Base-by-base conservation (phyloP, 2,329 filamentous ascomycete species). In the Mycosphaerella sp. region DNA sequence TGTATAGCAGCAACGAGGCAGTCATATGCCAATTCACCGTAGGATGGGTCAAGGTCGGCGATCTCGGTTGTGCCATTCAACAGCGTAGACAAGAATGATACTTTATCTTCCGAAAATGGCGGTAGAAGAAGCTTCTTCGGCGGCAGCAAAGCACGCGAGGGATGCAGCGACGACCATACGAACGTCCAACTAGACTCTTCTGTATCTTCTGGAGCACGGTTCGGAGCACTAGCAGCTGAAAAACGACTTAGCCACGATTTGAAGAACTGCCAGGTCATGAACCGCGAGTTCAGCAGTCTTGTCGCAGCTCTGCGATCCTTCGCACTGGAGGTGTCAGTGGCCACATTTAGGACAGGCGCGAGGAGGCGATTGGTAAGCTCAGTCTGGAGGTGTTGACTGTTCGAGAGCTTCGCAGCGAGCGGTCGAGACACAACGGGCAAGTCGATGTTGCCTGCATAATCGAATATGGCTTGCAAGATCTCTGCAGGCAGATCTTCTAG, bases 401-500 rank as follows among this genome's bases (percentile, higher is more conserved):
- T 58, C 6, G 64, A 64, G n/a, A 71, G 62, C 51, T 67, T 63
- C 3, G 48, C 40, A 21, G 59, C 58, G 21, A 71, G 51, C 11
- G 57, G 52, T 6, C 61, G 54, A 12, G 68, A 70, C 7, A 64
- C 63, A 21, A 65, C 39, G 3, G 68, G 64, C 7, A 71, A 56
- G 34, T 66, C 62, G 34, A 67, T 47, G 45, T 69, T 71, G 29
- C 55, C 60, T 21, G 63, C 64, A 32, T 58, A 60, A 10, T 64
- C 57, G 45, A 70, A 71, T 36, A 71, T 70, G 17, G 59, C 52
- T 48, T 70, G 67, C 32, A 70, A 43, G 11, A 71, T 62, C 51
- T 71, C 69, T 6, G 62, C 62, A n/a, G 69, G 69, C 21, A 70
- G 51, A 40, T 64, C 56, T 47, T 71, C 68, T 32, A 71, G 54